Conservation (phyloP, 768 basidiomycete species). For the Leccinum variicolor region DNA sequence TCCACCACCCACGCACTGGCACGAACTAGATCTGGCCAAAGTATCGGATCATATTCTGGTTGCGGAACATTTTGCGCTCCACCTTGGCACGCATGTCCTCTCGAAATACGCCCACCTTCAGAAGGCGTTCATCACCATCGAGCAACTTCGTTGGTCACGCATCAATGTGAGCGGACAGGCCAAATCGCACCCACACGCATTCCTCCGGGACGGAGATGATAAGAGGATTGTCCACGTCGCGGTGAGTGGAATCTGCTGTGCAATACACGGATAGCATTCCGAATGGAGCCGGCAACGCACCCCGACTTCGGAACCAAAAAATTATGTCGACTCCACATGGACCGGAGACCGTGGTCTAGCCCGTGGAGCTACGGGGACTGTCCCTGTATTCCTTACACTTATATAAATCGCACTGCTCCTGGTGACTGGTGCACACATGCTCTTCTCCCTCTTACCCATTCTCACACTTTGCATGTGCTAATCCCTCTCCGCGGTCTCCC, state of each 20-base stretch:
- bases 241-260: slow-evolving; percentile 33
- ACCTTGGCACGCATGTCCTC: slow-evolving; percentile 81
- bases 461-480: background rate
- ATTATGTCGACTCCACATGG: slow-evolving; percentile 17
- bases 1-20: background rate
- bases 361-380: slow-evolving; percentile 19
- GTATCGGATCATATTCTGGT: slow-evolving; percentile 81
- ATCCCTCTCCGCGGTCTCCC: background rate
- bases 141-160: slow-evolving; percentile 83
- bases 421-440: background rate
- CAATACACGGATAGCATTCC: background rate
- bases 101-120: slow-evolving; percentile 74
- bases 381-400: background rate
- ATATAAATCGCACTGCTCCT: slow-evolving; percentile 12
- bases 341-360: slow-evolving; percentile 11
- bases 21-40: slow-evolving; percentile 71
- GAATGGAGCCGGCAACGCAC: slow-evolving; percentile 20
- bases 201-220: slow-evolving; percentile 88
- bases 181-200: slow-evolving; percentile 71
- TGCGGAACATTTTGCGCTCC: slow-evolving; percentile 83
- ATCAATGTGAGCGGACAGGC: slow-evolving; percentile 50
- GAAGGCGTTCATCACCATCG: slow-evolving; percentile 67
- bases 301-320: slow-evolving; percentile 1
- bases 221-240: slow-evolving; percentile 65
- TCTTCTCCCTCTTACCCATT: background rate